Conservation (phyloP, 345 rosid genomes). For the Gossypium thurberi region DNA sequence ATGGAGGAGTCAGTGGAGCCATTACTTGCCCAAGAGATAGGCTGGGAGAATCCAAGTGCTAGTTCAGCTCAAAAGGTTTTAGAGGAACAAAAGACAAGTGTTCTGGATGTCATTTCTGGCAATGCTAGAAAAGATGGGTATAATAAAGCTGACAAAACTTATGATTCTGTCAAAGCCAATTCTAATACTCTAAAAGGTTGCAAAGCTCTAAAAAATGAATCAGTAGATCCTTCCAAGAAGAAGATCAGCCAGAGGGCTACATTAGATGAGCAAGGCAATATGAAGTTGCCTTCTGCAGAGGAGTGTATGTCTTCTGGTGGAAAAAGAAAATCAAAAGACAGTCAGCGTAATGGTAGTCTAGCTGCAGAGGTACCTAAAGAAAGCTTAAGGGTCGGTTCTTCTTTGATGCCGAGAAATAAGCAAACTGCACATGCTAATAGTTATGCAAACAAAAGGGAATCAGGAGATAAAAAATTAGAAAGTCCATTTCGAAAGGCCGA, state of each 20-base stretch:
- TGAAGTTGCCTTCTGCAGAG: slow-evolving; percentile 37
- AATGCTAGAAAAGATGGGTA: slow-evolving; percentile 38
- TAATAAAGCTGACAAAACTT: slow-evolving; percentile 34
- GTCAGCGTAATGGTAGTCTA: slow-evolving; percentile 26
- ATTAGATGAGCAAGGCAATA: slow-evolving; percentile 32
- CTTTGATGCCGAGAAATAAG: slow-evolving; percentile 40
- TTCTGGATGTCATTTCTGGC: slow-evolving; percentile 29
- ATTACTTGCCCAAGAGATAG: slow-evolving; percentile 31
- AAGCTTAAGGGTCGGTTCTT: slow-evolving; percentile 31
- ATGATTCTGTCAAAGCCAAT: slow-evolving; percentile 31
- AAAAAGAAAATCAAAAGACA: slow-evolving; percentile 43
- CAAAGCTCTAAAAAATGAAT: slow-evolving; percentile 36
- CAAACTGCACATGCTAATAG: slow-evolving; percentile 32
- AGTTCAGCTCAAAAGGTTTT: slow-evolving; percentile 36
- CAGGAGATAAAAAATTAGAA: slow-evolving; percentile 34
- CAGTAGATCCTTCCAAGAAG: slow-evolving; percentile 31
- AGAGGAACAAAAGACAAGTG: slow-evolving; percentile 46
- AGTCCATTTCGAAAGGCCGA: slow-evolving; percentile 41
- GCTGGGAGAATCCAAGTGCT: slow-evolving; percentile 35
- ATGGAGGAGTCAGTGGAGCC: slow-evolving; percentile 38
- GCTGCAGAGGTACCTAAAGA: slow-evolving; percentile 34
- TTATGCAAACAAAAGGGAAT: slow-evolving; percentile 33
- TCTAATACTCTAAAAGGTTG: slow-evolving; percentile 26
- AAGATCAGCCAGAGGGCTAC: slow-evolving; percentile 34
- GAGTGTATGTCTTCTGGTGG: slow-evolving; percentile 40